Evolutionary conservation across 257 asterid genomes (phyloP).

Genomic region (Striga asiatica): DNA sequence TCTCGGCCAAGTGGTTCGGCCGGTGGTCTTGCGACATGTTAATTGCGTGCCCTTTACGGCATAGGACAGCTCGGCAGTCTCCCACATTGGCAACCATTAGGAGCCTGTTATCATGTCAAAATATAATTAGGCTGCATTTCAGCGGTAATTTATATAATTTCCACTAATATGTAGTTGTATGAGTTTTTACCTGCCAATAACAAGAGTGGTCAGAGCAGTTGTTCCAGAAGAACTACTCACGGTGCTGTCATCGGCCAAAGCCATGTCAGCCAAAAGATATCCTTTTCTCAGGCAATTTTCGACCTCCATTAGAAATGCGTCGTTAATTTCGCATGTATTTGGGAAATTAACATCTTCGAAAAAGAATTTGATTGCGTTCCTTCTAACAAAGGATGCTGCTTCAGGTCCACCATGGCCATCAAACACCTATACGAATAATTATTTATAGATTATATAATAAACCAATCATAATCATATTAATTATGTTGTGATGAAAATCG

Average conservation of each 20-base stretch:
- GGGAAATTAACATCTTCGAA: conserved; percentile 57
- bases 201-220: conserved; percentile 57
- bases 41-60: conserved; percentile 68
- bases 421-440: conserved; percentile 48
- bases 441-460: not conserved
- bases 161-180: too few species aligned
- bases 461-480: conserved; percentile 6
- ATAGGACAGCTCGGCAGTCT: conserved; percentile 79
- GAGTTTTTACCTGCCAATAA: conserved; percentile 49
- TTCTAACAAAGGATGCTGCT: conserved; percentile 65
- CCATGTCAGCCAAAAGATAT: conserved; percentile 52
- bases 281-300: conserved; percentile 42
- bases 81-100: conserved; percentile 83
- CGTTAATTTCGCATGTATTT: conserved; percentile 27
- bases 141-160: too few species aligned
- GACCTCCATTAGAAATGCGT: conserved; percentile 31
- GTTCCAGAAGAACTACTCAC: conserved; percentile 61
- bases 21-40: conserved; percentile 84
- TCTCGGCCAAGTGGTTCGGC: conserved; percentile 42
- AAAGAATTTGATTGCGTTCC: conserved; percentile 44
- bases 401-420: conserved; percentile 94
- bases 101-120: too few species aligned
- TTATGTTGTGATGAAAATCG: not conserved
- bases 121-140: too few species aligned
- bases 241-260: conserved; percentile 48